Conservation (phyloP, 768 basidiomycete genomes). For the Dentipellis sp. region DNA sequence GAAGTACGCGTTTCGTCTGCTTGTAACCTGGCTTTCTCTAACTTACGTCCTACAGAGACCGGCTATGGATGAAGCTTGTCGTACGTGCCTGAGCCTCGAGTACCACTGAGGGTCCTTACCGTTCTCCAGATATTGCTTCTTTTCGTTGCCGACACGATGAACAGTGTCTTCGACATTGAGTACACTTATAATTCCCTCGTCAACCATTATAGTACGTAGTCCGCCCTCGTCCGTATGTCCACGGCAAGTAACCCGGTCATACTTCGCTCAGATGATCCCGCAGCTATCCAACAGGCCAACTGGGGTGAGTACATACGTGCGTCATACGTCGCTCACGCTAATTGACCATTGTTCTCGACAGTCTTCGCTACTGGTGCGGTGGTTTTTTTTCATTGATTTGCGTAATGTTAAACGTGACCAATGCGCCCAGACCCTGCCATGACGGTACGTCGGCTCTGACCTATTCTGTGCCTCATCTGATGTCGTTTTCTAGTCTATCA, state of each 20-base stretch:
- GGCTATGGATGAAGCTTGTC: constrained; percentile 8
- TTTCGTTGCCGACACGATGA: constrained; percentile 6
- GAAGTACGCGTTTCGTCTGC: constrained; percentile 1
- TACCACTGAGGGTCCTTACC: not conserved
- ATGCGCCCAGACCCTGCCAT: constrained; percentile 5
- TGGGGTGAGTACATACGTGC: constrained; percentile 1
- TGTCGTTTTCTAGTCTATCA: not conserved
- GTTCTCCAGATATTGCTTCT: not conserved
- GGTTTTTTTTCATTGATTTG: not conserved
- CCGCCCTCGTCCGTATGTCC: not conserved
- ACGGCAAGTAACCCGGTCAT: not conserved
- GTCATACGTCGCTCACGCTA: not conserved
- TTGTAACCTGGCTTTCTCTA: not conserved
- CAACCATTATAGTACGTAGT: constrained; percentile 5
- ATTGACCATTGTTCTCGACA: not conserved
- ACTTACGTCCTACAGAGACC: not conserved
- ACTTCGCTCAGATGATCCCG: not conserved
- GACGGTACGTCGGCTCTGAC: not conserved
- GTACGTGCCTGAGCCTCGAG: not conserved
- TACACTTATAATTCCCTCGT: constrained; percentile 6
- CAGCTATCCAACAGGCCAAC: constrained; percentile 3
- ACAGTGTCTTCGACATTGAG: constrained; percentile 6
- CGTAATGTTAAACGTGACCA: not conserved
- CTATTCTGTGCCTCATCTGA: not conserved
- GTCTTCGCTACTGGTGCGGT: constrained; percentile 4